Conservation (phyloP, 495 filamentous ascomycete genomes). For the Tetracladium marchalianum region DNA sequence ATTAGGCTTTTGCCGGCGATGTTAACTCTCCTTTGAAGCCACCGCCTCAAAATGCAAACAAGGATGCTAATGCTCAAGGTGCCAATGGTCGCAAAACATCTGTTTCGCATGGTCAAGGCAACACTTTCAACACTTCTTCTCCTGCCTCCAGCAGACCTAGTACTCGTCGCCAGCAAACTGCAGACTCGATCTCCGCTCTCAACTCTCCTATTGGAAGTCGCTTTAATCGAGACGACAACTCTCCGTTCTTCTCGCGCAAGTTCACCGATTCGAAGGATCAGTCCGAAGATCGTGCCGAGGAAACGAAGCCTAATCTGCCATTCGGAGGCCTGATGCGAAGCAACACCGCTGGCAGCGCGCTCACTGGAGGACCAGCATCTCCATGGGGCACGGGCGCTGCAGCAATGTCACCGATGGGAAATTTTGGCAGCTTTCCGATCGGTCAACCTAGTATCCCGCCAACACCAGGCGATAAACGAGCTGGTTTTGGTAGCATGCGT, state of each 20-base stretch:
- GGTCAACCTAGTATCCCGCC: constrained; percentile 23
- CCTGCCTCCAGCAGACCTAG: constrained; percentile 62
- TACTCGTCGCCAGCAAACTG: constrained; percentile 76
- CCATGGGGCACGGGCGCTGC: constrained; percentile 57
- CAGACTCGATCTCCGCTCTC: constrained; percentile 58
- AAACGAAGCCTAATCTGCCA: constrained; percentile 38
- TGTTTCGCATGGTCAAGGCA: constrained; percentile 48
- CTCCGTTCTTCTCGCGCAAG: constrained; percentile 60
- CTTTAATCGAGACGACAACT: constrained; percentile 36
- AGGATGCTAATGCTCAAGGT: constrained; percentile 50
- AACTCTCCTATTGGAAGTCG: constrained; percentile 39
- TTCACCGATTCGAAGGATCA: constrained; percentile 59
- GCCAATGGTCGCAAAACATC: constrained; percentile 65
- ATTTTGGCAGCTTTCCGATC: constrained; percentile 79
- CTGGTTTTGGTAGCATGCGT: constrained; percentile 54
- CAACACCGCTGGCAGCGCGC: constrained; percentile 43
- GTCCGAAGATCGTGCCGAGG: constrained; percentile 37
- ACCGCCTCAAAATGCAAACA: constrained; percentile 57
- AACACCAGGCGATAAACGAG: constrained; percentile 57
- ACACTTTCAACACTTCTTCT: constrained; percentile 40
- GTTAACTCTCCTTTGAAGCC: constrained; percentile 92
- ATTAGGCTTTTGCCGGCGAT: constrained; percentile 64
- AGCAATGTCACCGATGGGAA: constrained; percentile 62
- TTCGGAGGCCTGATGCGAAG: constrained; percentile 60
- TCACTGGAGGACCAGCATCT: constrained; percentile 36